Evolutionary conservation across 345 rosid species (phyloP).

Genomic region (Salix exigua): DNA sequence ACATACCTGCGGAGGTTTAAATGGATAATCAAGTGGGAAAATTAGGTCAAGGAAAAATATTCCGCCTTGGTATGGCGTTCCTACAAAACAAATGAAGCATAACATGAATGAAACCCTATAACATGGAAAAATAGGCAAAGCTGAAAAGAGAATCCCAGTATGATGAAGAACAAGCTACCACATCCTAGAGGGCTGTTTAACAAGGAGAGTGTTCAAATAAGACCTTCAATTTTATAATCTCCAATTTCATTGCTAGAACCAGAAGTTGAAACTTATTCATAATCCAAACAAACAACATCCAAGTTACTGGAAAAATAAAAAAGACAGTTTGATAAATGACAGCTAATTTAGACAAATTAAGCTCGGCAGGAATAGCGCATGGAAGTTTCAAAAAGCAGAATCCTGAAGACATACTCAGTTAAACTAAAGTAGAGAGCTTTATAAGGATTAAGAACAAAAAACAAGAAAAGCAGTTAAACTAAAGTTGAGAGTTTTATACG

Average conservation of each 20-base stretch:
- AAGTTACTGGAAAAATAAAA: neutral
- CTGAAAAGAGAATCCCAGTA: too few relatives aligned
- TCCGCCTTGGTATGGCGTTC: slow-evolving; percentile 87
- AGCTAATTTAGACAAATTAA: neutral
- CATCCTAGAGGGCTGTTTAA: too few relatives aligned
- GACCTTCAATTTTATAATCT: too few relatives aligned
- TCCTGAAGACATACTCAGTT: neutral
- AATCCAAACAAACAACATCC: neutral
- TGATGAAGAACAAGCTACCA: too few relatives aligned
- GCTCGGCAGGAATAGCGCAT: neutral
- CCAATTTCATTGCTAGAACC: too few relatives aligned
- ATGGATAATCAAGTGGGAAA: slow-evolving; percentile 84
- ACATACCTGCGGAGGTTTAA: slow-evolving; percentile 82
- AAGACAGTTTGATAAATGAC: neutral
- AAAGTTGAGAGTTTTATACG: neutral
- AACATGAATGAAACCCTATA: too few relatives aligned
- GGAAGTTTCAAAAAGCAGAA: neutral
- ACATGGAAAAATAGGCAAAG: too few relatives aligned
- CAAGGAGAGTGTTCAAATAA: too few relatives aligned
- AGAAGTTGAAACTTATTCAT: too few relatives aligned
- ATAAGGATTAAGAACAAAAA: neutral
- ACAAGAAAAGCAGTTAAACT: neutral
- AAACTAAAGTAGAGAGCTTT: neutral
- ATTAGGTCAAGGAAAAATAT: slow-evolving; percentile 72
- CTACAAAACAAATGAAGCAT: slow-evolving; percentile 30